Conservation (phyloP, 2,329 filamentous ascomycete species). For the Thelonectria rubi region DNA sequence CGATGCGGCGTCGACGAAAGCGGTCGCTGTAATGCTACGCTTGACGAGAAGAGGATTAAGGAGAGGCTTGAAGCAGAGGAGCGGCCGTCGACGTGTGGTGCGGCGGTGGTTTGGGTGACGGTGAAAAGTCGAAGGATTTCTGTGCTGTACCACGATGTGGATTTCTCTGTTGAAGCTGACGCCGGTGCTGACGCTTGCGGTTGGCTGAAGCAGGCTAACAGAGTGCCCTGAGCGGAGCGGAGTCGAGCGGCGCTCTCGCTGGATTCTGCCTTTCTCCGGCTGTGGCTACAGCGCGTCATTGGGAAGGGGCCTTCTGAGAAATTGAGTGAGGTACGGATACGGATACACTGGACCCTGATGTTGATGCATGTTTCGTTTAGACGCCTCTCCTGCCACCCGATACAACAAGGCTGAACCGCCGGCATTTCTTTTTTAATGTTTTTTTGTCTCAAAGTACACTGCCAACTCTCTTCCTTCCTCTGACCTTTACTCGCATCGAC, state of each 20-base stretch:
- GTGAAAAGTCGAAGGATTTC: slow-evolving; percentile 35
- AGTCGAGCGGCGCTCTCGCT: no score
- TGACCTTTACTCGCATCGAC: slow-evolving; percentile 18
- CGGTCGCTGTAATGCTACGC: neutral
- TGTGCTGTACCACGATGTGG: slow-evolving; percentile 7
- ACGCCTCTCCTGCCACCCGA: neutral
- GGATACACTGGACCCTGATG: neutral
- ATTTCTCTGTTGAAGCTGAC: slow-evolving; percentile 32
- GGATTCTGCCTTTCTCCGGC: slow-evolving; percentile 13
- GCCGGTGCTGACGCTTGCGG: slow-evolving; percentile 34
- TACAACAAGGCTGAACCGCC: slow-evolving; percentile 14
- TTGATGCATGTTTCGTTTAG: slow-evolving; percentile 5
- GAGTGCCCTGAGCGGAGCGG: no score
- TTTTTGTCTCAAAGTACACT: slow-evolving; percentile 6
- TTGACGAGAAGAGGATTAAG: neutral
- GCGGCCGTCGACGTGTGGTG: neutral
- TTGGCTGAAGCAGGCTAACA: slow-evolving; percentile 28
- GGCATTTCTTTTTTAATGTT: neutral
- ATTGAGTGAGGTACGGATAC: slow-evolving; percentile 23
- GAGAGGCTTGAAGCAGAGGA: slow-evolving; percentile 12
- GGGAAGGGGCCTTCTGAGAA: neutral
- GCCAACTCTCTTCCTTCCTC: neutral
- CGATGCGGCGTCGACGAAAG: neutral
- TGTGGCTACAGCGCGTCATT: slow-evolving; percentile 31
- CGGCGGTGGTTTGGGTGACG: slow-evolving; percentile 34